Conservation (phyloP, 257 asterid genomes). For the Datura wrightii region DNA sequence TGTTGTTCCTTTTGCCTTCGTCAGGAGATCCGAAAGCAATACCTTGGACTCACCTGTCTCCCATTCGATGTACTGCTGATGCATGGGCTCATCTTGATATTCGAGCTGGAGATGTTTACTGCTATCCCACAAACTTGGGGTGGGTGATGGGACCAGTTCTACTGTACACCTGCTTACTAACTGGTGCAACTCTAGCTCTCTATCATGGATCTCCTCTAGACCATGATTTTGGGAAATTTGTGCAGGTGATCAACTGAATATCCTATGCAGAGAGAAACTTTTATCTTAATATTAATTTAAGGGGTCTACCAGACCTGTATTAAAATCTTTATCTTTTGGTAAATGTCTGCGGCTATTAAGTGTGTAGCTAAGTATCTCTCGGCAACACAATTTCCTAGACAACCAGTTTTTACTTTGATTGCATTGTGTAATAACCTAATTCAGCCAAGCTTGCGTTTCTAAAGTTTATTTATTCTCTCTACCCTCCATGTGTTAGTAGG, state of each 20-base stretch:
- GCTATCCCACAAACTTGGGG: conserved; percentile 98
- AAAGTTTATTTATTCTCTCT: conserved; percentile 12
- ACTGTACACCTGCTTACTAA: conserved; percentile 76
- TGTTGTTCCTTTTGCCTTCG: conserved; percentile 25
- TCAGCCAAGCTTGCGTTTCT: background rate
- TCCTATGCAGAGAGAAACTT: background rate
- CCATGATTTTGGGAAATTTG: conserved; percentile 79
- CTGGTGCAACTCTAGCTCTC: conserved; percentile 90
- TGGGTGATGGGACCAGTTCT: conserved; percentile 96
- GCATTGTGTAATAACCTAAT: background rate
- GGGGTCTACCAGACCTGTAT: conserved; percentile 1
- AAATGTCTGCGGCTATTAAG: background rate
- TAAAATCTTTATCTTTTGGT: background rate
- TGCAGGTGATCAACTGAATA: conserved; percentile 61
- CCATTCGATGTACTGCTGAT: conserved; percentile 86
- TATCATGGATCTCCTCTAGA: conserved; percentile 97
- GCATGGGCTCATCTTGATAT: conserved; percentile 70
- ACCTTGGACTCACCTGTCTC: conserved; percentile 94
- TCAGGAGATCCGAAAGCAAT: conserved; percentile 97
- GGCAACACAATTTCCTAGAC: background rate
- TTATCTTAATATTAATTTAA: background rate
- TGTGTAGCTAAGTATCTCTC: background rate
- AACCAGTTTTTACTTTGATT: conserved; percentile 15
- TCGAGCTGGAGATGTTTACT: conserved; percentile 67
- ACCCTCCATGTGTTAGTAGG: conserved; percentile 49